Evolutionary conservation across 2,329 filamentous ascomycete genomes (phyloP).

Genomic region (Cercospora brassicicola): DNA sequence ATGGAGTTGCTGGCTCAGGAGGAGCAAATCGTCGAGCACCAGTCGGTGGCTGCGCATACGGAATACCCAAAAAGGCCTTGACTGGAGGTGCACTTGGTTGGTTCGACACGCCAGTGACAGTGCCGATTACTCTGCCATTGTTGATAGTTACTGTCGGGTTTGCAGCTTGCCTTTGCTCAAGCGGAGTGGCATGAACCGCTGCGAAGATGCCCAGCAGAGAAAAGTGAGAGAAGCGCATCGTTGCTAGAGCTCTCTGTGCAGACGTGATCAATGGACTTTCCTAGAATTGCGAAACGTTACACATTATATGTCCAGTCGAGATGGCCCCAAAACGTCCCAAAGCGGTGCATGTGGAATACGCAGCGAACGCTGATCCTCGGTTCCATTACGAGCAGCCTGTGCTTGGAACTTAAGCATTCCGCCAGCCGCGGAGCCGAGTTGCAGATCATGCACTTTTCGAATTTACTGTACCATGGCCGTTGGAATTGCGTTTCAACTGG

Average conservation of each 20-base stretch:
- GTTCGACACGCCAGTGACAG: conserved; percentile 21
- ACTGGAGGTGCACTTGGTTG: conserved; percentile 21
- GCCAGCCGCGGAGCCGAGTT: neutral
- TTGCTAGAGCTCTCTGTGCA: neutral
- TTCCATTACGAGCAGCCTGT: neutral
- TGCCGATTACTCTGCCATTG: conserved; percentile 24
- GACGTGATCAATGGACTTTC: neutral
- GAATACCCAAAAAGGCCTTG: conserved; percentile 27
- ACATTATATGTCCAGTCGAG: neutral
- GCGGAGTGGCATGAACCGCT: neutral
- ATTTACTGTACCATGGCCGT: neutral
- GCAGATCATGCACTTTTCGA: neutral
- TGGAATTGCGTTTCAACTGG: neutral
- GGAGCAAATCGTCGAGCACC: conserved; percentile 25
- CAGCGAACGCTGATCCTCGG: neutral
- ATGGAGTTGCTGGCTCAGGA: conserved; percentile 18
- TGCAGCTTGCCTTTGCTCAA: conserved; percentile 4
- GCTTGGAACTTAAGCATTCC: neutral
- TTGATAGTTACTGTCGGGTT: conserved; percentile 25
- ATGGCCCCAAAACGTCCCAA: neutral
- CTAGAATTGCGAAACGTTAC: neutral
- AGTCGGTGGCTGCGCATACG: conserved; percentile 23
- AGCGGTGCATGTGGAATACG: neutral
- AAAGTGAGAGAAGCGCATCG: conserved; percentile 4
- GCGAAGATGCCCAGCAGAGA: neutral